Evolutionary conservation across 768 basidiomycete species (phyloP), one percentile per base, ranked within the genome.

Genomic region (Boletus rubescentipes): DNA sequence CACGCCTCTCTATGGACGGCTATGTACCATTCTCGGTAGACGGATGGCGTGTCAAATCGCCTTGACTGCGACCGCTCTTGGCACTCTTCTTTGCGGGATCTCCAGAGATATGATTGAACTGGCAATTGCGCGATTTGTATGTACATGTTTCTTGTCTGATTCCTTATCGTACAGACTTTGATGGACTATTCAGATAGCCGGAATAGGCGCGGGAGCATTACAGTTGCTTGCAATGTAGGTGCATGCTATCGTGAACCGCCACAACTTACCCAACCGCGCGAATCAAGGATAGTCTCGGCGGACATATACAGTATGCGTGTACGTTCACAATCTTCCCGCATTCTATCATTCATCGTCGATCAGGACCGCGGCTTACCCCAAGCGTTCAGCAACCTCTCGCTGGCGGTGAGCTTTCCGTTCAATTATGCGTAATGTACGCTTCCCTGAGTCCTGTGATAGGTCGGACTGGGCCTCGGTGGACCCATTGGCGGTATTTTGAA

Each of bases 1-100:
- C 58, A 91, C 89, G 0, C 89, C 87, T 0, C 74, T 91, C 6
- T 91, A 91, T 63, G 89, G 89, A 21, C 81, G 89, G 4, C 74
- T 92, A 6, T 87, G 81, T 58, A 85, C 87, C 64, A 86, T 87
- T 10, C 69, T 91, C 66, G 89, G 89, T 6, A 73, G 89, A 15
- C 76, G 81, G 46, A 80, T 79, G 11, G 89, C 89, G 4, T 85
- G 83, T 61, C 85, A 83, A 51, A 72, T 75, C 0, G 89, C 88
- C 1, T 69, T 90, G 1, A 54, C 79, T 6, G 83, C 87, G 49
- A 78, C 83, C 1, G 78, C 71, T 9, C 34, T 85, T 0, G 90
- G 90, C 4, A 82, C 84, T 0, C 61, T 86, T 7, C 74, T 77
- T 5, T 91, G 89, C 61, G 88, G 86, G 0, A 61, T 89, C 11